Base-by-base conservation (phyloP, 768 basidiomycete species). In the Galerina marginata region DNA sequence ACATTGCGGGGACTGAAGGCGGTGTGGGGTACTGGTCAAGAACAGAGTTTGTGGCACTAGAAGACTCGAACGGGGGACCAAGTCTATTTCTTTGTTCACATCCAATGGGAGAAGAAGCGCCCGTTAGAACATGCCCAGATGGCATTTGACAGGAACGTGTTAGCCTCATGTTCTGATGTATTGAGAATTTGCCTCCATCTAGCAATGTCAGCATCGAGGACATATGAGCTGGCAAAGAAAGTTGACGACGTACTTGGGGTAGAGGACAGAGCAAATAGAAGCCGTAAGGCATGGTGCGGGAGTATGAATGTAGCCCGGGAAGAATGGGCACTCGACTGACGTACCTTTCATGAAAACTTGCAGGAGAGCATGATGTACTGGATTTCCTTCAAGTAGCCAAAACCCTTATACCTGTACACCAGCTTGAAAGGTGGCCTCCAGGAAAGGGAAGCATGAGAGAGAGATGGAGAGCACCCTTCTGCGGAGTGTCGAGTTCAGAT, bases 51-150 rank as follows among this genome's bases (percentile, higher is more conserved):
- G 20, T 20, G 20, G 20, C 20, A 20, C 20, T 20, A 20, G 20
- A 33, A 33, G 2, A 5, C 10, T 53, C n/a, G 39, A 53, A 40
- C 6, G 10, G 14, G 25, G 20, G 46, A 26, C 23, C 15, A 15
- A 40, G 9, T 38, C 6, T 26, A 9, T 12, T 40, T 55, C 42
- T 36, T 43, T 33, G 44, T 16, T 26, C 29, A 39, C 7, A 26
- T 53, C 51, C 51, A 39, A 9, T 38, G 42, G 65, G 58, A 58
- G 59, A 47, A 60, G 62, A 63, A 66, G 65, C 65, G 65, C 65
- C 60, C 65, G 60, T 46, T 42, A 49, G 29, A 26, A 46, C 23
- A 10, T 57, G 56, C 52, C 65, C 57, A 58, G 50, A 48, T 55
- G 55, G 52, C 33, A 50, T 56, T 60, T 61, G 61, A 61, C 59